Conservation (phyloP, 371 early-diverging fungal species). For the Mortierella sp. region DNA sequence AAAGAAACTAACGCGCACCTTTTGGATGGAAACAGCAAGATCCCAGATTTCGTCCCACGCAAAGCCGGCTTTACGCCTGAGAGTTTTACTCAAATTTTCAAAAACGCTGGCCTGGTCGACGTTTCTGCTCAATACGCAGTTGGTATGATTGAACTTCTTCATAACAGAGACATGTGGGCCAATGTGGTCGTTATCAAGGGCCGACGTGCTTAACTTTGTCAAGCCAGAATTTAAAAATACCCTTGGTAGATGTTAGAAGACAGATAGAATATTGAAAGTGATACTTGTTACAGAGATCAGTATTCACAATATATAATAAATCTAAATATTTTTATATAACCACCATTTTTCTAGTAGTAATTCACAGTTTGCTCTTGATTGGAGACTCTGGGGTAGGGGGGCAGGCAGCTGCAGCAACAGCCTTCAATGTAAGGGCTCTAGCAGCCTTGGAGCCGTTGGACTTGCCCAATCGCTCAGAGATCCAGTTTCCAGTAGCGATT, state of each 20-base stretch:
- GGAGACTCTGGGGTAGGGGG: constrained; percentile 43
- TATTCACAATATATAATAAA: no score
- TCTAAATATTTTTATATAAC: no score
- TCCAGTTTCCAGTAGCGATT: constrained; percentile 85
- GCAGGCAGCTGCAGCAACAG: constrained; percentile 38
- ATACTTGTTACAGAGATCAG: no score
- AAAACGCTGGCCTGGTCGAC: constrained; percentile 46
- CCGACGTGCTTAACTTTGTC: constrained; percentile 33
- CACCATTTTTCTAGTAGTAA: no score
- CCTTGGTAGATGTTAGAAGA: no score
- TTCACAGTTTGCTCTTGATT: constrained; percentile 46
- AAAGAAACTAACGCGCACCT: background rate
- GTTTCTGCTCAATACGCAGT: constrained; percentile 14
- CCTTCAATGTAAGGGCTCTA: constrained; percentile 53
- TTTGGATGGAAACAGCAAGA: constrained; percentile 26
- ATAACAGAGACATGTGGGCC: constrained; percentile 15
- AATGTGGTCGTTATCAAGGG: constrained; percentile 39
- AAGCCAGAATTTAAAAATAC: background rate
- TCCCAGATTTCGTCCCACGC: constrained; percentile 28
- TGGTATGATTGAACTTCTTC: background rate
- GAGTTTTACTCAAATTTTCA: constrained; percentile 8
- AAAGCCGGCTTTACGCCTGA: constrained; percentile 29
- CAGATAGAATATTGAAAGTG: no score
- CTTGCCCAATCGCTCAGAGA: constrained; percentile 81
- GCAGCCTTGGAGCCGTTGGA: constrained; percentile 64